Base-by-base conservation (phyloP, 2,329 filamentous ascomycete genomes). In the Colletotrichum sp. region DNA sequence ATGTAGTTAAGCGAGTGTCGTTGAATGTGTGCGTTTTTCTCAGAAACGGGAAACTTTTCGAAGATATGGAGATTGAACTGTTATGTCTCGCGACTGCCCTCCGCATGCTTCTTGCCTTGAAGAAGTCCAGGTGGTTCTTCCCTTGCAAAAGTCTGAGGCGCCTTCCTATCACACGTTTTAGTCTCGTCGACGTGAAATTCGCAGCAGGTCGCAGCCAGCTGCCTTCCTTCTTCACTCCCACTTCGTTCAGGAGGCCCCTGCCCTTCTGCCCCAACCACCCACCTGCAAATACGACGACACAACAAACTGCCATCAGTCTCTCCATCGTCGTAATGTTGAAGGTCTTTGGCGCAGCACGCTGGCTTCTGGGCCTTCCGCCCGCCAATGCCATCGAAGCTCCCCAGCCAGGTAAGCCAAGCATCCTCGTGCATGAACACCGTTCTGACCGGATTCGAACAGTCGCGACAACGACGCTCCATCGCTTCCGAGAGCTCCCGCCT, bases 401-500 rank as follows among this genome's bases (percentile, higher is more conserved):
- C 43, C 3, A 52, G n/a, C 43, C 43, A 3, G 43, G 43, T 52
- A 52, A 8, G 43, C n/a, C 43, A 52, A 52, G 10, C 9, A 13
- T 13, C 3, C 43, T 48, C 18, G 18, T 48, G 18, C 0, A 12
- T 3, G 18, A 5, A 1, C 10, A 48, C n/a, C 0, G 2, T 7
- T 48, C 43, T 48, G 43, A 48, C 43, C 2, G 4, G 6, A 34
- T 34, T 34, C 32, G 32, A 3, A 34, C 13, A 18, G 8, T 43
- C 5, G 8, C 16, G 9, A 8, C 43, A 48, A 48, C n/a, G 2
- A 13, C 18, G 3, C n/a, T 57, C 10, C 21, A 1, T 18, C 32
- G 5, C 4, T 73, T 73, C 38, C 5, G 32, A 21, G 2, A 57
- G 55, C 18, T 69, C 1, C 57, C 55, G 12, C 6, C 64, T 1